Conservation (phyloP, 2,329 filamentous ascomycete genomes). For the Leptosphaerulina australis region DNA sequence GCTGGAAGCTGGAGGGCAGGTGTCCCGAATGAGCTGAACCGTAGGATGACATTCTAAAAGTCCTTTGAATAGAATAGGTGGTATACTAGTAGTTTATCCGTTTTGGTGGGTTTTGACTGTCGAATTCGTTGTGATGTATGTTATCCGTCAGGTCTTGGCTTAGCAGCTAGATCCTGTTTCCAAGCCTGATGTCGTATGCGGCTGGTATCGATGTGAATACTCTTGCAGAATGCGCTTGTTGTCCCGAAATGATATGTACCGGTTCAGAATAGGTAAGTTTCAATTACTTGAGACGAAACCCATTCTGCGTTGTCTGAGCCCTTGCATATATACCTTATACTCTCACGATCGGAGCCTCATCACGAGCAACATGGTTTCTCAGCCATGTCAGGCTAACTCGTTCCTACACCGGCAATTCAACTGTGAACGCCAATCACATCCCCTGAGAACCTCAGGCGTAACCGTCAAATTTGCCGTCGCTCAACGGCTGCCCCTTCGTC, state of each 20-base stretch:
- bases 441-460: too few species aligned
- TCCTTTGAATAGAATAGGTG: constrained; percentile 13
- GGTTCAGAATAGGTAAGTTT: not conserved
- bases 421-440: constrained; percentile 2
- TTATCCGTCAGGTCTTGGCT: constrained; percentile 6
- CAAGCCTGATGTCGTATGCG: constrained; percentile 16
- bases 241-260: constrained; percentile 2
- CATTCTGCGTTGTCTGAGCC: not conserved
- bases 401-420: constrained; percentile 7
- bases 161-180: constrained; percentile 13
- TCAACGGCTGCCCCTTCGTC: not conserved
- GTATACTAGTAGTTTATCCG: constrained; percentile 8
- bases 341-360: not conserved
- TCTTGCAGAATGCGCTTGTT: constrained; percentile 7
- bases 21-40: constrained; percentile 26
- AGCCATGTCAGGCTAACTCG: constrained; percentile 16
- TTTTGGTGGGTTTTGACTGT: constrained; percentile 4
- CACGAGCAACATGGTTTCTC: constrained; percentile 13
- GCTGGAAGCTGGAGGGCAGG: constrained; percentile 20
- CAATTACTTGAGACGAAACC: not conserved
- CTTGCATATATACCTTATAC: not conserved
- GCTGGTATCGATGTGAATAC: constrained; percentile 10
- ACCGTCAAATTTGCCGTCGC: too few species aligned
- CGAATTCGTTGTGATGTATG: constrained; percentile 3
- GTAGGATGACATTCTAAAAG: constrained; percentile 31